Evolutionary conservation across 108 stramenopile species (phyloP), one percentile per base, ranked within the genome.

Genomic region (Aurantiochytrium sp.): DNA sequence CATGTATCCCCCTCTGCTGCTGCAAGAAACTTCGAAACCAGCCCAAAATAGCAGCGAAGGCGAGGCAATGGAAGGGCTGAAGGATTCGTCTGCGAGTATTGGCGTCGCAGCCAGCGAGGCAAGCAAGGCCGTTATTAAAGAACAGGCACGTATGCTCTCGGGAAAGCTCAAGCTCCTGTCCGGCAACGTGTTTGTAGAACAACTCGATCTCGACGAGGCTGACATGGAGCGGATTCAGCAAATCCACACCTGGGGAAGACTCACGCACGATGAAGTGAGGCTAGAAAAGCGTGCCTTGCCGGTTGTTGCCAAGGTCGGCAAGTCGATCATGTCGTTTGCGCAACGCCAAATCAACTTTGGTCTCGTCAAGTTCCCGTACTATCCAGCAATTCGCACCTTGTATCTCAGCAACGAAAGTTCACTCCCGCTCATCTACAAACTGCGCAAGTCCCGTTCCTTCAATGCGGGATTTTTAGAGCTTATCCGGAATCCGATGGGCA

Each of bases 261-360:
- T 83, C 16, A 83, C 76, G 51, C 45, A 83, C n/a, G 76, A 83
- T 4, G 45, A 47, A 83, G 51, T 83, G n/a, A 43, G 51, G 12
- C 51, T 83, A 16, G 76, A 83, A 28, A 83, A 53, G 51, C 76
- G 76, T 23, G 76, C 76, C 12, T 16, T 83, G 45, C 76, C 76
- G 12, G 76, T 83, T 12, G 76, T 83, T 14, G 76, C 76, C n/a
- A 83, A 53, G 23, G 76, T 83, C 18, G 76, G 49, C 51, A 83
- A 53, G 51, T 47, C 76, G 6, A 53, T 83, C 51, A 83, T 83
- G 76, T 21, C 76, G 12, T 83, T 83, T 53, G 76, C 76, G 2
- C 76, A 83, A 45, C 76, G 76, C n/a, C 76, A 83, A 23, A 83
- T 83, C 45, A 83, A 83, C 76, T 83, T 83, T 35, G 76, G 76